Evolutionary conservation across 164 flowering plant genomes (phyloP), one percentile per base, ranked within the genome.

Genomic region (Malania oleifera): DNA sequence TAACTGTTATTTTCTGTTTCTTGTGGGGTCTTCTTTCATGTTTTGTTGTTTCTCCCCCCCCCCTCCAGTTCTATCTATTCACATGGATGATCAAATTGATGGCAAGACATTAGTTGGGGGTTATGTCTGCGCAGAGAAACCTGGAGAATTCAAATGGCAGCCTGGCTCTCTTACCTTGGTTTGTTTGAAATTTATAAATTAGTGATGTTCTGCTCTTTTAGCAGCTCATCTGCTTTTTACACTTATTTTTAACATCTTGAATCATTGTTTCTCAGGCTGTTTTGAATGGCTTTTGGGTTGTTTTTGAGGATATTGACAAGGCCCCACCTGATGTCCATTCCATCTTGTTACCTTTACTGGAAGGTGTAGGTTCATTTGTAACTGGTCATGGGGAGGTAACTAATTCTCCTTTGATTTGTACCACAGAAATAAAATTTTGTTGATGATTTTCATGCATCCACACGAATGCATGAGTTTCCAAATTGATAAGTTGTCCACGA

Each of bases 101-200:
- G 86, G 85, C 10, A 88, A 82, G 70, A 85, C 87, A 39, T 66
- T 93, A 68, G 59, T 93, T 67, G 97, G 99, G 49, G 82, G 81
- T 68, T 88, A 90, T 65, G 83, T 90, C 10, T 90, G 88, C 62
- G 62, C 89, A n/a, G 97, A 93, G 61, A 69, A 67, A 66, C 97
- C 99, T 67, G 99, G 99, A 54, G 95, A 93, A 75, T 90, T 93
- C 67, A 77, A 78, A 74, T 93, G 99, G 99, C 99, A 90, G 66
- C 93, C 91, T 57, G 99, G 99, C 59, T 89, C 97, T 47, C 86
- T 93, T 54, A 83, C 90, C 29, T 95, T 89, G 98, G 98, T 93
- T 66, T 48, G 77, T 66, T 51, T 56, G 14, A 27, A 18, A 53
- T 50, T 46, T n/a, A 12, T 23, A 25, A 40, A 31, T 53, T 38